Evolutionary conservation across 352 stramenopile genomes (phyloP), one percentile per base, ranked within the genome.

Genomic region (Thraustotheca clavata): DNA sequence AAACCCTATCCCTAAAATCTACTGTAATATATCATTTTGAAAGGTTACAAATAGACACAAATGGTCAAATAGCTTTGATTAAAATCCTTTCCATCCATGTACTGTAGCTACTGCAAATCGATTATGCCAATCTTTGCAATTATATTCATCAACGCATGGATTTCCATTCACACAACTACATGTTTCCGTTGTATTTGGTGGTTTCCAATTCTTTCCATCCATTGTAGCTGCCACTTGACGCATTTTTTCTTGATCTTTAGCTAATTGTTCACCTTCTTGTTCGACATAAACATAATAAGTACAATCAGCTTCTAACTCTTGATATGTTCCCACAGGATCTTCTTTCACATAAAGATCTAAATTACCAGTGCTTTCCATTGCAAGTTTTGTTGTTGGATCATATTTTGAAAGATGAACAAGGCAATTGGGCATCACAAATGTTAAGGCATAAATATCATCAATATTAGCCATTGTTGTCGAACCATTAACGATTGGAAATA

Each of bases 1-100:
- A n/a, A n/a, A n/a, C n/a, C n/a, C n/a, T n/a, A n/a, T n/a, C n/a
- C n/a, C n/a, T n/a, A n/a, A n/a, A n/a, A n/a, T n/a, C n/a, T n/a
- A n/a, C n/a, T n/a, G n/a, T n/a, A n/a, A n/a, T n/a, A n/a, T n/a
- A n/a, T n/a, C n/a, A n/a, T n/a, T n/a, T n/a, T n/a, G n/a, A n/a
- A n/a, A n/a, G n/a, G n/a, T n/a, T n/a, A n/a, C n/a, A n/a, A n/a
- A n/a, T n/a, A n/a, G n/a, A n/a, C n/a, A n/a, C n/a, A n/a, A n/a
- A n/a, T n/a, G n/a, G n/a, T n/a, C n/a, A n/a, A n/a, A n/a, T n/a
- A n/a, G n/a, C n/a, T n/a, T 8, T 62, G 6, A 60, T 72, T 73
- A 94, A 59, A 93, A 94, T 1, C 83, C 84, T 71, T 96, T 96
- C 88, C 88, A 96, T 0, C 88, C 87, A 61, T 96, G 94, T 8